Evolutionary conservation across 805 yeast species (phyloP).

Genomic region (Candida ipomoeae): DNA sequence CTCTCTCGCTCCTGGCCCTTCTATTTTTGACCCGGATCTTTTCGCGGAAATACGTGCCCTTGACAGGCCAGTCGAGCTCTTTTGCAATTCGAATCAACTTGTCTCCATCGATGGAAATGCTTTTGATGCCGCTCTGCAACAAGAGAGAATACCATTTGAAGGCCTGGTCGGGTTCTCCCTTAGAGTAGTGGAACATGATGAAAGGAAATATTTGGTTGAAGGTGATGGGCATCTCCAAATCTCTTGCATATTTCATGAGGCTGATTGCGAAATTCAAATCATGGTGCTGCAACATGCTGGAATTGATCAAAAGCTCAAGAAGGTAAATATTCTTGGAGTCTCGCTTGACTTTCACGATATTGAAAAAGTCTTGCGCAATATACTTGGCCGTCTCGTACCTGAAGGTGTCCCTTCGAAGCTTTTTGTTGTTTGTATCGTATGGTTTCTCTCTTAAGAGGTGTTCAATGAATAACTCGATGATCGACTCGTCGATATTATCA

Average conservation of each 20-base stretch:
- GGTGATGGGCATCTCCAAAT: slow-evolving; percentile 29
- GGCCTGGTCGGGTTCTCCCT: slow-evolving; percentile 29
- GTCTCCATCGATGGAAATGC: slow-evolving; percentile 27
- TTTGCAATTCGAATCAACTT: slow-evolving; percentile 31
- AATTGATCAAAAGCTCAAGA: slow-evolving; percentile 28
- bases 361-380: slow-evolving; percentile 24
- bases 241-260: slow-evolving; percentile 25
- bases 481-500: slow-evolving; percentile 15
- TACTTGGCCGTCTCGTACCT: slow-evolving; percentile 23
- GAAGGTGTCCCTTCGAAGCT: slow-evolving; percentile 11
- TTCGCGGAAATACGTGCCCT: slow-evolving; percentile 30
- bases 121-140: slow-evolving; percentile 27
- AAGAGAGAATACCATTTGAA: slow-evolving; percentile 36
- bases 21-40: slow-evolving; percentile 21
- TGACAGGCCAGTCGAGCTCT: slow-evolving; percentile 33
- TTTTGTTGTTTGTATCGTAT: slow-evolving; percentile 12
- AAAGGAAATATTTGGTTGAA: slow-evolving; percentile 40
- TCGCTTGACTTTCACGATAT: slow-evolving; percentile 11
- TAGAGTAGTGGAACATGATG: slow-evolving; percentile 31
- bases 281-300: slow-evolving; percentile 29
- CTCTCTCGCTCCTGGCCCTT: slow-evolving; percentile 11
- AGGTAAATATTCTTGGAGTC: slow-evolving; percentile 19
- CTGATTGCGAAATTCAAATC: slow-evolving; percentile 33
- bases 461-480: slow-evolving; percentile 22
- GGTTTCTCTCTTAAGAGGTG: slow-evolving; percentile 24